Conservation (phyloP, 768 basidiomycete species). For the Collybiopsis luxurians region DNA sequence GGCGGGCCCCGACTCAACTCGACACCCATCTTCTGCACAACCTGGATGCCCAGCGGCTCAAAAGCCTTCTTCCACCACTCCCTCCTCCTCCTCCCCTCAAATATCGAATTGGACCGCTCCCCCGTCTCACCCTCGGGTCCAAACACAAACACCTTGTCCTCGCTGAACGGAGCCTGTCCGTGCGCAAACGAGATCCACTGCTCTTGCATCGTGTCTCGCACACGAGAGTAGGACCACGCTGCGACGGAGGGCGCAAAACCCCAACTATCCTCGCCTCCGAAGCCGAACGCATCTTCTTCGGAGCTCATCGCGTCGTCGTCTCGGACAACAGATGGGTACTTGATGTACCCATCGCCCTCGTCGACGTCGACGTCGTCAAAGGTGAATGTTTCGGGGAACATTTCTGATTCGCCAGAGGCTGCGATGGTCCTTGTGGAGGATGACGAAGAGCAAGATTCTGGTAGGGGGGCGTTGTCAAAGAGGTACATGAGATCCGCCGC, state of each 20-base stretch:
- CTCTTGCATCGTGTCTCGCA: constrained; percentile 70
- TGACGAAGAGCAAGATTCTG: constrained; percentile 28
- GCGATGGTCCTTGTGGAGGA: neutral
- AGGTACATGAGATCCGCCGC: constrained; percentile 73
- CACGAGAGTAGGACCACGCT: constrained; percentile 61
- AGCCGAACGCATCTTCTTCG: too few relatives aligned
- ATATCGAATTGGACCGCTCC: constrained; percentile 62
- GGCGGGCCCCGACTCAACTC: constrained; percentile 73
- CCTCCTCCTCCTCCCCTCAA: constrained; percentile 60
- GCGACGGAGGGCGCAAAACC: constrained; percentile 53
- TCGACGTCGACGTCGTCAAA: constrained; percentile 30
- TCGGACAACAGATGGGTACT: constrained; percentile 21
- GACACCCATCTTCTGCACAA: constrained; percentile 71
- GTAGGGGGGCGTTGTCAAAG: constrained; percentile 71
- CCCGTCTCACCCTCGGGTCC: constrained; percentile 83
- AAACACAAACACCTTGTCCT: constrained; percentile 72
- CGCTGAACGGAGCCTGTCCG: constrained; percentile 70
- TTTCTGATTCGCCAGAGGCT: constrained; percentile 9
- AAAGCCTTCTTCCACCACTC: constrained; percentile 63
- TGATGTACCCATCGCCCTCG: constrained; percentile 28
- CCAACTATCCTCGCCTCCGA: constrained; percentile 46
- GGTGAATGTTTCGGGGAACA: constrained; percentile 29
- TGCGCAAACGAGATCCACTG: constrained; percentile 75
- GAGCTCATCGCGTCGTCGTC: constrained; percentile 14
- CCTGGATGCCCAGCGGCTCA: constrained; percentile 61